Conservation (phyloP, 352 stramenopile species). For the Phytophthora sp. region DNA sequence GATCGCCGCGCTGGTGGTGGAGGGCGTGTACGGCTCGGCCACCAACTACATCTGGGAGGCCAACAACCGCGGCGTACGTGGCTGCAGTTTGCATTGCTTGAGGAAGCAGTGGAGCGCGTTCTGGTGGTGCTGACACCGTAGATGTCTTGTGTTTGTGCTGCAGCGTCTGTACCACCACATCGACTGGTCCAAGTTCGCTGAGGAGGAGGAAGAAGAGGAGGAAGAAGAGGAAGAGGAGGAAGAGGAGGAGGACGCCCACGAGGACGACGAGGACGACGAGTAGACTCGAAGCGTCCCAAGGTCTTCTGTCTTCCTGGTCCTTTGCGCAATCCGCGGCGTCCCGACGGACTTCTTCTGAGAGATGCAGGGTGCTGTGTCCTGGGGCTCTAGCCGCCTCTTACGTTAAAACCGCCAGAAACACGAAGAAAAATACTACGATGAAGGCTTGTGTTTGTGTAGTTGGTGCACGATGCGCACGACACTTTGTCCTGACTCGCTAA, state of each 20-base stretch:
- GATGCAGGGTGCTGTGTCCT: neutral
- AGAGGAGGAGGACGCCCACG: constrained; percentile 43
- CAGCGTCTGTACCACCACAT: constrained; percentile 90
- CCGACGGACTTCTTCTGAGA: neutral
- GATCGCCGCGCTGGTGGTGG: constrained; percentile 66
- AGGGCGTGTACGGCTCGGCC: constrained; percentile 74
- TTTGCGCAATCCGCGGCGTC: constrained; percentile 19
- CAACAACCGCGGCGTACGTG: constrained; percentile 83
- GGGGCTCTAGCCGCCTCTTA: constrained; percentile 5
- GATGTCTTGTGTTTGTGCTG: constrained; percentile 1
- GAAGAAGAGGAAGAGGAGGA: constrained; percentile 40
- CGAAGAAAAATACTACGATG: constrained; percentile 33
- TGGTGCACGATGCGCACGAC: neutral
- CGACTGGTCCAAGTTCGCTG: constrained; percentile 88
- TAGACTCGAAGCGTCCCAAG: constrained; percentile 9
- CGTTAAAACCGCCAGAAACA: constrained; percentile 37
- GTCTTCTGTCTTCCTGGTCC: constrained; percentile 3
- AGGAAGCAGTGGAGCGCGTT: constrained; percentile 18
- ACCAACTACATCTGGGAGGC: constrained; percentile 84
- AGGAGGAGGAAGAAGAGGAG: constrained; percentile 84
- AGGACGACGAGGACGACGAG: constrained; percentile 41
- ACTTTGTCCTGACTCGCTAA: neutral
- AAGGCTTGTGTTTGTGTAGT: constrained; percentile 3
- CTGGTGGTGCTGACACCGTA: constrained; percentile 39
- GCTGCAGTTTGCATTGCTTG: neutral